Evolutionary conservation across 768 basidiomycete species (phyloP).

Genomic region (Boletus rubroflammeus): DNA sequence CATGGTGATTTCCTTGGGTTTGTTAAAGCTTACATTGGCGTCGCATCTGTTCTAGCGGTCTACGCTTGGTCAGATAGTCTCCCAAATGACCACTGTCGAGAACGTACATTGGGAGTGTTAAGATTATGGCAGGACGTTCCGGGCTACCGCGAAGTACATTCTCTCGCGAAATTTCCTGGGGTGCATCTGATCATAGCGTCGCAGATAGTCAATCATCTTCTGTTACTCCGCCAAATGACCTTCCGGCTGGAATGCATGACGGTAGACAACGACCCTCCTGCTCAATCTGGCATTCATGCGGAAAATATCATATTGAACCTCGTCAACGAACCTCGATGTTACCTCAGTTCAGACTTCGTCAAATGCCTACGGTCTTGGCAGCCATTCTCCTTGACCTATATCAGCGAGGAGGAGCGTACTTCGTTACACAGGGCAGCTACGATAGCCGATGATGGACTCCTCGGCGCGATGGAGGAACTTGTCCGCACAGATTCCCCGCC

Average conservation of each 20-base stretch:
- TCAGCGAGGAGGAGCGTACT: constrained; percentile 56
- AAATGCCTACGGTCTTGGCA: constrained; percentile 57
- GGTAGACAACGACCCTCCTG: constrained; percentile 57
- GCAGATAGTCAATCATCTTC: constrained; percentile 71
- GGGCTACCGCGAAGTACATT: constrained; percentile 67
- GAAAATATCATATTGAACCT: constrained; percentile 67
- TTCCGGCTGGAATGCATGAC: constrained; percentile 71
- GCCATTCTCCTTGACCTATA: constrained; percentile 58
- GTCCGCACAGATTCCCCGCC: constrained; percentile 22
- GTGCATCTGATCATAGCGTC: constrained; percentile 8
- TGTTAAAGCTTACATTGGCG: constrained; percentile 63
- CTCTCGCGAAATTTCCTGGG: constrained; percentile 5
- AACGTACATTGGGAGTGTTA: constrained; percentile 59
- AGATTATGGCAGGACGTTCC: constrained; percentile 40
- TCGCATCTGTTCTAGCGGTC: constrained; percentile 63
- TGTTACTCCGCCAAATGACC: constrained; percentile 68
- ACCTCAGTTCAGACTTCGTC: constrained; percentile 57
- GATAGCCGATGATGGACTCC: constrained; percentile 66
- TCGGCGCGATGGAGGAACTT: constrained; percentile 62
- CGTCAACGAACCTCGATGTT: constrained; percentile 54
- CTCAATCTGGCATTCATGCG: constrained; percentile 59
- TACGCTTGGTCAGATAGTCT: constrained; percentile 81
- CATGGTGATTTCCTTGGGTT: constrained; percentile 63
- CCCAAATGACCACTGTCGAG: constrained; percentile 59
- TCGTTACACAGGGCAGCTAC: constrained; percentile 58